Conservation (phyloP, 176 grass and related monocot genomes). For the Aechmea fasciata region DNA sequence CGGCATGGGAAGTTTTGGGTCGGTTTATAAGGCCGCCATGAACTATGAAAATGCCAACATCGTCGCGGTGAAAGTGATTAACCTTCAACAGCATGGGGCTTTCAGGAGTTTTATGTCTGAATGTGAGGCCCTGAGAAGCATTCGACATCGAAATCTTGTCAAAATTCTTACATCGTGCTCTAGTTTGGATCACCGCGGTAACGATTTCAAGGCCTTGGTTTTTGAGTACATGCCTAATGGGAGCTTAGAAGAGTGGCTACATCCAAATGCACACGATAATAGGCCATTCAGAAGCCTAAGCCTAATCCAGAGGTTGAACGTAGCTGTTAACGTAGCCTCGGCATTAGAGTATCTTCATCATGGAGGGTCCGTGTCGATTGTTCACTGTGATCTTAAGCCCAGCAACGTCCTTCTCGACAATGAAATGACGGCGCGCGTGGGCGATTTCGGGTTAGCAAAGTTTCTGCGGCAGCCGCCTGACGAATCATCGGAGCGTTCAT, state of each 20-base stretch:
- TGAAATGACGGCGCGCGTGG: conserved; percentile 26
- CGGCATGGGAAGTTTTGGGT: conserved; percentile 28
- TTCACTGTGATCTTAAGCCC: conserved; percentile 25
- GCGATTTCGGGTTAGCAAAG: conserved; percentile 29
- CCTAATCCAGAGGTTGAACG: conserved; percentile 29
- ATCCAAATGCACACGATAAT: conserved; percentile 6
- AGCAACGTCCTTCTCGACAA: conserved; percentile 31
- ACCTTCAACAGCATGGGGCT: conserved; percentile 35
- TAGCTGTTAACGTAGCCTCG: conserved; percentile 32
- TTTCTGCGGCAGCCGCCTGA: conserved; percentile 3
- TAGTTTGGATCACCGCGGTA: conserved; percentile 30
- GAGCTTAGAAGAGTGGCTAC: conserved; percentile 42
- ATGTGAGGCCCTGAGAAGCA: conserved; percentile 37
- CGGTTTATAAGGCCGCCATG: conserved; percentile 34
- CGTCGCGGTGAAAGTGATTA: conserved; percentile 44
- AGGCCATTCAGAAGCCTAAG: conserved; percentile 1
- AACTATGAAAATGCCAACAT: conserved; percentile 2
- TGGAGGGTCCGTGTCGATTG: conserved; percentile 1
- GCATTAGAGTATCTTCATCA: conserved; percentile 53
- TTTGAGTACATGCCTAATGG: conserved; percentile 45
- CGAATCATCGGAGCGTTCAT: not conserved
- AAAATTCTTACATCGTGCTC: conserved; percentile 42
- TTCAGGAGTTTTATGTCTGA: conserved; percentile 47
- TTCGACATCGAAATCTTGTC: conserved; percentile 48
- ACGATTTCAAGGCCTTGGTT: conserved; percentile 49